phyloP scores from a whole-genome alignment of 2,329 filamentous ascomycete species.

The Calycina marina region DNA sequence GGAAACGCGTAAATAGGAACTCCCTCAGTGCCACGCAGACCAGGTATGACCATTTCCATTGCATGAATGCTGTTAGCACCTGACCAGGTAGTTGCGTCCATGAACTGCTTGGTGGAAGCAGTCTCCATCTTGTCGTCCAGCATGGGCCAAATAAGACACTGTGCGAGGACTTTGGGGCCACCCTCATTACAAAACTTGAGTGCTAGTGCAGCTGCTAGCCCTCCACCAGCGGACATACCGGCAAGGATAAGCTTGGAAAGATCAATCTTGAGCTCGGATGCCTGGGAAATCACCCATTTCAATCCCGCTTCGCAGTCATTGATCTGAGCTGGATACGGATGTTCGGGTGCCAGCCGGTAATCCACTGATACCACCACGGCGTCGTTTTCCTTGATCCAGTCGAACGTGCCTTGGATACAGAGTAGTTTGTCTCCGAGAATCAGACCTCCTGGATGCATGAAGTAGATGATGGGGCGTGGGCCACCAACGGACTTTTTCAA shows the following conservation, averaged over 20 bases:
- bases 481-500: not conserved
- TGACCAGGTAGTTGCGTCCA: conserved; percentile 20
- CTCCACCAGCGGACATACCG: conserved; percentile 37
- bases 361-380: conserved; percentile 37
- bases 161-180: conserved; percentile 13
- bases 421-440: conserved; percentile 13
- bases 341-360: conserved; percentile 41
- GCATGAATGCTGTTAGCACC: conserved; percentile 19
- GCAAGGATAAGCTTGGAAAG: conserved; percentile 31
- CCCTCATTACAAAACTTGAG: conserved; percentile 24
- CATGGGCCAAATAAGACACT: conserved; percentile 20
- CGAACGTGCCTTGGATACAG: conserved; percentile 25
- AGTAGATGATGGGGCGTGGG: conserved; percentile 14
- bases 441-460: conserved; percentile 37
- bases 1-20: conserved; percentile 23
- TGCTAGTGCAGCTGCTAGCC: conserved; percentile 33
- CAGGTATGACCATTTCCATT: conserved; percentile 22
- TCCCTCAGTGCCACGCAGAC: conserved; percentile 16
- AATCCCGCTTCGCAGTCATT: conserved; percentile 34
- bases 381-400: conserved; percentile 31
- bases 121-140: conserved; percentile 15
- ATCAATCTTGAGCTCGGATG: conserved; percentile 22
- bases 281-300: conserved; percentile 11
- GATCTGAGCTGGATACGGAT: conserved; percentile 35
- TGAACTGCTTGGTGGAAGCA: conserved; percentile 4